phyloP scores from a whole-genome alignment of 306 rosid species.

The Oxytropis ochrocephala region DNA sequence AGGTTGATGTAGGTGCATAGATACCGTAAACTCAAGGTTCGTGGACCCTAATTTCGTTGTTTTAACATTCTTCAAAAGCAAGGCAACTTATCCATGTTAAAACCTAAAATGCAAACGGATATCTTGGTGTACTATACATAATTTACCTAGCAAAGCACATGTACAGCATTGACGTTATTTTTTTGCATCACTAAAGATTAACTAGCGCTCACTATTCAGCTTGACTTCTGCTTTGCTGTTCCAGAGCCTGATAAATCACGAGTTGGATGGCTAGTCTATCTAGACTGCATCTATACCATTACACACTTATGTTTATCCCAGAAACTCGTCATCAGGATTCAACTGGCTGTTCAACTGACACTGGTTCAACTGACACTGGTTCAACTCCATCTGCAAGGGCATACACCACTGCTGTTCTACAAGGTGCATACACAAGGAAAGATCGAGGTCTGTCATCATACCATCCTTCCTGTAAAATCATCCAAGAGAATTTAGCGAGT shows the following conservation, averaged over 20 bases:
- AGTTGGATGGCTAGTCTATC: conserved; percentile 17
- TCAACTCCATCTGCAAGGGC: conserved; percentile 38
- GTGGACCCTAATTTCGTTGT: background rate
- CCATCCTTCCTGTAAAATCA: conserved; percentile 61
- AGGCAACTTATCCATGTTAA: background rate
- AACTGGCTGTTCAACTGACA: conserved; percentile 9
- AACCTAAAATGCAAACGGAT: conserved; percentile 2
- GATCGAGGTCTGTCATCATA: conserved; percentile 69
- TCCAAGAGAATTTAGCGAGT: conserved; percentile 10
- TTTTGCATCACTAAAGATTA: conserved; percentile 18
- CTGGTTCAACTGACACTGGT: conserved; percentile 22
- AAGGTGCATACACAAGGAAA: conserved; percentile 67
- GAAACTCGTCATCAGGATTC: conserved; percentile 30
- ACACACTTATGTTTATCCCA: background rate
- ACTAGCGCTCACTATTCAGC: conserved; percentile 3
- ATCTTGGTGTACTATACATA: background rate
- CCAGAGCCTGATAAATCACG: conserved; percentile 3
- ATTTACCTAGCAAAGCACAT: conserved; percentile 10
- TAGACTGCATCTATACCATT: conserved; percentile 25
- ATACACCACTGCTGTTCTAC: conserved; percentile 78
- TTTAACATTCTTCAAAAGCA: conserved; percentile 7
- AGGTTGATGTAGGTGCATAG: background rate
- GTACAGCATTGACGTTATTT: conserved; percentile 1
- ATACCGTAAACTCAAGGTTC: background rate
- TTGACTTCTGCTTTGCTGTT: conserved; percentile 11